A percentile compares a stretch with the other conserved stretches of the same genome.
These are phyloP conservation scores for Huntiella omanensis DNA, from an alignment of 2,329 filamentous ascomycete species.

Conservation along the genomic window DNA sequence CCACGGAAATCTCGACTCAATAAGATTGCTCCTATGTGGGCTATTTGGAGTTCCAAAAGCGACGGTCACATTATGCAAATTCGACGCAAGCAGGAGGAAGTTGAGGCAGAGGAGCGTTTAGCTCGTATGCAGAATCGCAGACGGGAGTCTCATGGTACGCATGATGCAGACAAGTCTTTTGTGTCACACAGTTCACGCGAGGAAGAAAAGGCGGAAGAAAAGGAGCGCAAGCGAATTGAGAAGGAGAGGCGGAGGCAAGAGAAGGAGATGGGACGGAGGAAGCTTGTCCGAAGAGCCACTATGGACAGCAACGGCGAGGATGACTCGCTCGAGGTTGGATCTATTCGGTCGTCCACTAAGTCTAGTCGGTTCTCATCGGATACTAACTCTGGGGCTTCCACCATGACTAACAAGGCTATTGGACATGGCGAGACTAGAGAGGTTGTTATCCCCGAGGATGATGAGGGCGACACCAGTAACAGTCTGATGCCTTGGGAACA, in stretches of 20 bases:
- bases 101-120: conserved; percentile 14
- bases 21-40: conserved; percentile 34
- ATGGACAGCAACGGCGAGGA: not conserved
- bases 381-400: conserved; percentile 3
- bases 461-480: not conserved
- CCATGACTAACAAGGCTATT: not conserved
- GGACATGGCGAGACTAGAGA: conserved; percentile 4
- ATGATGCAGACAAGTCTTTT: conserved; percentile 2
- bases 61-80: conserved; percentile 54
- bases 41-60: conserved; percentile 72
- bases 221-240: not conserved
- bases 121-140: not conserved
- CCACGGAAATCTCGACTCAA: conserved; percentile 9
- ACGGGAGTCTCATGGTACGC: conserved; percentile 1
- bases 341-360: conserved; percentile 5
- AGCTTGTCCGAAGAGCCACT: conserved; percentile 4
- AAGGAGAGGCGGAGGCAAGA: conserved; percentile 7
- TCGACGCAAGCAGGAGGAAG: conserved; percentile 31
- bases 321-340: not conserved
- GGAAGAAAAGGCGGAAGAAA: conserved; percentile 4
- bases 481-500: conserved; percentile 7
- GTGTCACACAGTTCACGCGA: conserved; percentile 1
- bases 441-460: not conserved
- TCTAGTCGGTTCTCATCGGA: conserved; percentile 9
- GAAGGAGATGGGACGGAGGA: conserved; percentile 5